phyloP scores from a whole-genome alignment of 495 filamentous ascomycete species.

The Usnea hakonensis region DNA sequence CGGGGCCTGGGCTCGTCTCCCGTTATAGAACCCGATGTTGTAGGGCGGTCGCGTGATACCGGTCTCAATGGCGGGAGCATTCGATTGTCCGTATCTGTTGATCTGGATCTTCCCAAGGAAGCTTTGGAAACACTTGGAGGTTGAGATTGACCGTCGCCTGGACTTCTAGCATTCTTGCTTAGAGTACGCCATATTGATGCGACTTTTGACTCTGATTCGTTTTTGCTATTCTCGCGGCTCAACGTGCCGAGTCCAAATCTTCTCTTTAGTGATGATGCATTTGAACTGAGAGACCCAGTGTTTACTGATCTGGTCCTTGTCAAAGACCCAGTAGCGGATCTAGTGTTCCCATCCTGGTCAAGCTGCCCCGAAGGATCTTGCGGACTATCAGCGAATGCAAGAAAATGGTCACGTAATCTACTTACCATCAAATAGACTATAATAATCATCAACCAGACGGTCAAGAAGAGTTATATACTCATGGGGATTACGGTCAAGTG shows the following conservation, averaged over 20 bases:
- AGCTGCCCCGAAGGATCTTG: constrained; percentile 23
- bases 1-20: constrained; percentile 39
- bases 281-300: constrained; percentile 54
- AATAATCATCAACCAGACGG: constrained; percentile 85
- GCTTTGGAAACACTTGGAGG: constrained; percentile 54
- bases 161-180: constrained; percentile 65
- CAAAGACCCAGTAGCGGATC: constrained; percentile 35
- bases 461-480: constrained; percentile 87
- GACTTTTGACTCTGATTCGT: constrained; percentile 59
- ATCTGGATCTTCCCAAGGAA: constrained; percentile 66
- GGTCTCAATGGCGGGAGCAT: constrained; percentile 49
- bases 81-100: constrained; percentile 62
- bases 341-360: constrained; percentile 3
- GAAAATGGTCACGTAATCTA: background rate
- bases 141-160: constrained; percentile 43
- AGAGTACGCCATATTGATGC: constrained; percentile 79
- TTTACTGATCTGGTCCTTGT: constrained; percentile 41
- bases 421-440: constrained; percentile 66
- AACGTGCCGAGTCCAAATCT: constrained; percentile 71
- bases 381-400: background rate
- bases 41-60: constrained; percentile 57
- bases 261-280: constrained; percentile 77
- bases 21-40: constrained; percentile 30
- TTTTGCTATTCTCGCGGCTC: constrained; percentile 68
- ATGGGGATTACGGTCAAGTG: constrained; percentile 66